Evolutionary conservation across 2,329 filamentous ascomycete species (phyloP), one percentile per base, ranked within the genome.

Genomic region (Amylocarpus encephaloides): DNA sequence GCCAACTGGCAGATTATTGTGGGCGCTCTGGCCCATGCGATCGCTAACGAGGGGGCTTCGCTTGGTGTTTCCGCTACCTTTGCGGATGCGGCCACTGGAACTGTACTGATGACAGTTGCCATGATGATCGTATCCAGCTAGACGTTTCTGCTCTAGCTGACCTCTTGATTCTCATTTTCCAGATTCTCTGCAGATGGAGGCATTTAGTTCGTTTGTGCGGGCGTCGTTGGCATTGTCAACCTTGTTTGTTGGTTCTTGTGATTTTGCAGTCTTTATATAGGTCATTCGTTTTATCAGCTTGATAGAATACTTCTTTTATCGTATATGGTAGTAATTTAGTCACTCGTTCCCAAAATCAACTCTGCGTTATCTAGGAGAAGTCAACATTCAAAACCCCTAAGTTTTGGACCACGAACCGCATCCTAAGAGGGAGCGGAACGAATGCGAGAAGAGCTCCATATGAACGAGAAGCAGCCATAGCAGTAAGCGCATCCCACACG

Each of bases 401-500:
- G n/a, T n/a, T n/a, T n/a, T n/a, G n/a, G n/a, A n/a, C n/a, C n/a
- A n/a, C n/a, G n/a, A n/a, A n/a, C n/a, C n/a, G 2, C 73, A 68
- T 46, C 76, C 77, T 7, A 79, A 66, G 18, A 79, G 59, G 36
- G 77, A 70, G 2, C 76, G 67, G 2, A 77, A 67, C 4, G 2
- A 77, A 67, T 5, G 67, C 71, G 1, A 79, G 65, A 0, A 80
- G 65, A 2, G 74, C 71, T 1, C 67, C 63, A 54, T 74, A 79
- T 42, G 60, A 71, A 6, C 75, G 64, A 39, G 75, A 69, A 2
- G 67, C 67, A 2, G 72, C 71, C 73, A 80, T 79, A 50, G 73
- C 68, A 13, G 73, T 74, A 32, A 76, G 60, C 57, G 26, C 74
- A 72, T 80, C 71, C 59, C 78, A 77, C 34, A 64, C 64, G 43